Conservation (phyloP, 305 asterid species). For the Rubia balearica region DNA sequence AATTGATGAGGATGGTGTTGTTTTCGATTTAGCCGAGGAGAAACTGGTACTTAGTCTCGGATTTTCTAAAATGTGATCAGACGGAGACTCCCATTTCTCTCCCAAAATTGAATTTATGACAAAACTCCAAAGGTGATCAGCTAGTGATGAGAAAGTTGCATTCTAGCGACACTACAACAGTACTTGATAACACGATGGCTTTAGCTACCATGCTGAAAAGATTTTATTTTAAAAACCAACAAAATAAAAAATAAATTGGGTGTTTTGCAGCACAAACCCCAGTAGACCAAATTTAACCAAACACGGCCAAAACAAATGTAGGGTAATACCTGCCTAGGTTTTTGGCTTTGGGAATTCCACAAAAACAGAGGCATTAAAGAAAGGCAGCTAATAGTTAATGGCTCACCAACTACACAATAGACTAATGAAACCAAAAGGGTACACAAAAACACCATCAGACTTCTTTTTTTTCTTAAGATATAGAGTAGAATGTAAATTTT, state of each 20-base stretch:
- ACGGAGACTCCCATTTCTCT: neutral
- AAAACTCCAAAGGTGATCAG: neutral
- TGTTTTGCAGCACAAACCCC: neutral
- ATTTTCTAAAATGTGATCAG: neutral
- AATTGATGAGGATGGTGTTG: neutral
- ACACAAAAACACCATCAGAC: neutral
- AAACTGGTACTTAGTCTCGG: neutral
- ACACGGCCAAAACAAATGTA: neutral
- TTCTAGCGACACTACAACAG: neutral
- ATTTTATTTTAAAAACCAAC: neutral
- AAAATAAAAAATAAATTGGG: neutral
- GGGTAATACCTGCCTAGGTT: neutral
- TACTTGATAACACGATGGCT: neutral
- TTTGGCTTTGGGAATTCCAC: neutral
- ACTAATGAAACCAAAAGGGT: neutral
- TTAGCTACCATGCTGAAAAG: neutral
- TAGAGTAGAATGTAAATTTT: neutral
- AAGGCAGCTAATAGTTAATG: neutral
- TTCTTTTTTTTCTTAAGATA: neutral
- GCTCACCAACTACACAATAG: neutral
- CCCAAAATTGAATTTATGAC: neutral
- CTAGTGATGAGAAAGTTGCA: neutral
- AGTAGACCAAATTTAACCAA: neutral
- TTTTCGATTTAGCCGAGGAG: slow-evolving; percentile 1
- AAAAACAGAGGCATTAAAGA: neutral